Base-by-base conservation (phyloP, 306 rosid genomes). In the Glycyrrhiza uralensis region DNA sequence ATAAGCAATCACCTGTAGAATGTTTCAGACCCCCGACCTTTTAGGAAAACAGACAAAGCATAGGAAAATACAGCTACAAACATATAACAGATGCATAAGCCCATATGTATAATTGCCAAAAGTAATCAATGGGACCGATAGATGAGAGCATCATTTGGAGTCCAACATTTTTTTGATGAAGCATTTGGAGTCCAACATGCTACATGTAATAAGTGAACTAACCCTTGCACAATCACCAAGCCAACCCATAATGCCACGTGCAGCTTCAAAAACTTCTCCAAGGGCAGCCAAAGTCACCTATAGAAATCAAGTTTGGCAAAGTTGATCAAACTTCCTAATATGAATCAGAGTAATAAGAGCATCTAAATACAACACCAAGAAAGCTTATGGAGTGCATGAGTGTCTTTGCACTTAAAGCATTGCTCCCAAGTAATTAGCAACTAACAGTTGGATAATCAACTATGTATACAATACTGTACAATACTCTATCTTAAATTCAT, bases 141-240 rank as follows among this genome's bases (percentile, higher is more conserved):
- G 26, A 12, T 3, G 14, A 24, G 42, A 59, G 39, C 62, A 47
- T 59, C 41, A 45, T 52, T 60, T 19, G 45, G 65, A 69, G 44
- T 44, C 54, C 9, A 52, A 7, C 78, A 39, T 24, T n/a, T n/a
- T n/a, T n/a, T n/a, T n/a, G n/a, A n/a, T n/a, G n/a, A n/a, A n/a
- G n/a, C 41, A 45, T 52, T 60, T 19, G 45, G 65, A 69, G 44
- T 44, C 54, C 9, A 52, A 7, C 78, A 39, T 24, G 70, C 28
- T 8, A 28, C 24, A 19, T n/a, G 23, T 6, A 39, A 52, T 24
- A 60, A 63, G 47, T 42, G 61, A 42, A 57, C 75, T 74, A 66
- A 87, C 96, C 88, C 85, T 89, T 32, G 97, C 96, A 79, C 97
- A 91, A 77, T 91, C 97, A 80, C 97, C 88, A 29, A 91, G 96